phyloP scores from a whole-genome alignment of 2,329 filamentous ascomycete species.

The Paecilomyces sp. region DNA sequence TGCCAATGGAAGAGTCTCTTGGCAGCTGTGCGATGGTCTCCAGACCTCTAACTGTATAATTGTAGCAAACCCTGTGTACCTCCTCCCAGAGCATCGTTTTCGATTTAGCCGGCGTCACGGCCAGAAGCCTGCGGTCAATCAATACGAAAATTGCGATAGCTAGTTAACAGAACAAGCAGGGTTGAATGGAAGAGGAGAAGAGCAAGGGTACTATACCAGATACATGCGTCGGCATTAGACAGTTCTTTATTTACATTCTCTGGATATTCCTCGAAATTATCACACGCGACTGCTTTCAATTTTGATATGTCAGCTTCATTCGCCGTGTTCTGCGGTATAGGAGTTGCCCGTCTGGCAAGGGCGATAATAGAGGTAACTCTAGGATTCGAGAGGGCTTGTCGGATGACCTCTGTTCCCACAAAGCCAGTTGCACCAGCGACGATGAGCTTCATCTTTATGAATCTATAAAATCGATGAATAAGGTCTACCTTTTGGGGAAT shows the following conservation, averaged over 20 bases:
- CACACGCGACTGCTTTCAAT: background rate
- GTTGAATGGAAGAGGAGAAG: too few species aligned
- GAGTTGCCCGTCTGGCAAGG: conserved; percentile 15
- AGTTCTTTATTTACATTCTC: conserved; percentile 23
- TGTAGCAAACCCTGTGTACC: conserved; percentile 35
- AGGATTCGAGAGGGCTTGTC: conserved; percentile 22
- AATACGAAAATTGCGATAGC: background rate
- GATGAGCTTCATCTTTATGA: conserved; percentile 27
- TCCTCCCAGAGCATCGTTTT: conserved; percentile 25
- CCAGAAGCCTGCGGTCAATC: conserved; percentile 2
- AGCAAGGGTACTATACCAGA: conserved; percentile 22
- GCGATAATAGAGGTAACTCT: conserved; percentile 21
- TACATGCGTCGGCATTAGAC: conserved; percentile 26
- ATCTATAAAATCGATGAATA: too few species aligned
- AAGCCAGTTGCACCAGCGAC: conserved; percentile 28
- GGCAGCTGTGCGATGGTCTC: conserved; percentile 27
- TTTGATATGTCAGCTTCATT: background rate
- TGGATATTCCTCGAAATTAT: conserved; percentile 13
- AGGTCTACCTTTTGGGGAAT: background rate
- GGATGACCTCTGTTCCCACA: conserved; percentile 28
- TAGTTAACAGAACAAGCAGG: background rate
- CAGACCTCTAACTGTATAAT: conserved; percentile 27
- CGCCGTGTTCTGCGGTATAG: background rate
- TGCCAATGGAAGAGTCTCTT: conserved; percentile 11
- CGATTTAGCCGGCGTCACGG: conserved; percentile 32